Evolutionary conservation across 441 rosid genomes (phyloP), one percentile per base, ranked within the genome.

Genomic region (Biscutella laevigata): DNA sequence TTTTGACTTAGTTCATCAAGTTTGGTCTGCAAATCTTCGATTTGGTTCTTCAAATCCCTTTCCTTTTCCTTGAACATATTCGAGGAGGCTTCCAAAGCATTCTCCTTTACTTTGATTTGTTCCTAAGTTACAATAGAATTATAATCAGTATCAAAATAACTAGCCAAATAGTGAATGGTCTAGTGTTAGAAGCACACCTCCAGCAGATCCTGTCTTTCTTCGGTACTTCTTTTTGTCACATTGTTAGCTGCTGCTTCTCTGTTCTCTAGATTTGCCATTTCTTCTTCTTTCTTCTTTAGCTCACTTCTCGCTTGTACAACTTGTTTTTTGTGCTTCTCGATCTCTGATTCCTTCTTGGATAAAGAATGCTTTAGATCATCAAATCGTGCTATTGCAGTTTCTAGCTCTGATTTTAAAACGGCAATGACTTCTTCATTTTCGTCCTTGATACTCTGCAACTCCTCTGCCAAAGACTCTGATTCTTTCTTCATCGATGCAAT

Each of bases 261-360:
- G 78, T 82, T 87, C 71, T 81, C 87, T 15, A 68, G 24, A 45
- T 38, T 46, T 17, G 29, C 43, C 41, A 67, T 10, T 13, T 68
- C 74, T 37, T 79, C 87, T 33, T 79, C 82, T 66, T 76, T 82
- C 72, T 73, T 84, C 77, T 71, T 76, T 15, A 81, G 79, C 57
- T 86, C 88, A 21, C 67, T 61, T 76, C 74, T 78, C 53, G 78
- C 37, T 39, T 68, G 72, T 41, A 66, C 51, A 4, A 74, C 71
- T 51, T 78, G 78, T 62, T 74, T 81, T 62, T 57, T 77, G 15
- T 81, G 80, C 16, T 73, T 79, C 68, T 85, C 92, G 32, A 79
- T 84, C 71, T 79, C 84, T 33, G 57, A 24, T 53, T 79, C 90
- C 43, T 73, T 77, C 54, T 67, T 76, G 8, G 38, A 37, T 30